Percentiles rank a stretch among this genome's conserved stretches.
phyloP scores from a whole-genome alignment of 495 filamentous ascomycete genomes.

The Saxophila tyrrhenica region DNA sequence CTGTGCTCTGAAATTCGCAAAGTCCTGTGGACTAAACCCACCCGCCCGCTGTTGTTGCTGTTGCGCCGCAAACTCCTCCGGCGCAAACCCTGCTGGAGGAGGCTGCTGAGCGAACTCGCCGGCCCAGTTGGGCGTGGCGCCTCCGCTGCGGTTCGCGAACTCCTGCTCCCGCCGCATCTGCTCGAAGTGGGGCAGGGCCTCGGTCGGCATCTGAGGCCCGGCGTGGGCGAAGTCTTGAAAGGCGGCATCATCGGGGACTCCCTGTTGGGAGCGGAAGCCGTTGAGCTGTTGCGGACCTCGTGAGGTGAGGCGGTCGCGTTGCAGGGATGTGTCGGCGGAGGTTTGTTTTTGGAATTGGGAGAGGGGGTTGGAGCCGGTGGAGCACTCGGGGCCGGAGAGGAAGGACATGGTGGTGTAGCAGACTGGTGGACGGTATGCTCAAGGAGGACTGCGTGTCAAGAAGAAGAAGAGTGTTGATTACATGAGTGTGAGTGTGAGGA shows the following conservation, averaged over 20 bases:
- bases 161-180: conserved; percentile 46
- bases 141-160: conserved; percentile 51
- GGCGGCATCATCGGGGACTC: conserved; percentile 8
- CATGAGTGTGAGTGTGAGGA: background rate
- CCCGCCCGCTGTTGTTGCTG: conserved; percentile 6
- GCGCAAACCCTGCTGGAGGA: conserved; percentile 41
- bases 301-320: conserved; percentile 61
- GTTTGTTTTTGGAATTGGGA: conserved; percentile 94
- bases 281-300: conserved; percentile 2
- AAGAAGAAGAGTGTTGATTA: background rate
- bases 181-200: conserved; percentile 5
- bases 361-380: conserved; percentile 88
- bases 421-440: background rate
- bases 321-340: conserved; percentile 85
- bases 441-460: background rate
- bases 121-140: conserved; percentile 8
- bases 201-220: conserved; percentile 5
- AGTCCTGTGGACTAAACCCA: conserved; percentile 75
- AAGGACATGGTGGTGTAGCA: conserved; percentile 53
- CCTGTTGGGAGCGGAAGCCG: conserved; percentile 14
- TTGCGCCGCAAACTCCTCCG: conserved; percentile 40
- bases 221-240: conserved; percentile 18
- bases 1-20: conserved; percentile 29
- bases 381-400: conserved; percentile 90
- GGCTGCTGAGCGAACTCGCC: conserved; percentile 73